Base-by-base conservation (phyloP, 1,284 basidiomycete genomes). In the Cutaneotrichosporon sp. region DNA sequence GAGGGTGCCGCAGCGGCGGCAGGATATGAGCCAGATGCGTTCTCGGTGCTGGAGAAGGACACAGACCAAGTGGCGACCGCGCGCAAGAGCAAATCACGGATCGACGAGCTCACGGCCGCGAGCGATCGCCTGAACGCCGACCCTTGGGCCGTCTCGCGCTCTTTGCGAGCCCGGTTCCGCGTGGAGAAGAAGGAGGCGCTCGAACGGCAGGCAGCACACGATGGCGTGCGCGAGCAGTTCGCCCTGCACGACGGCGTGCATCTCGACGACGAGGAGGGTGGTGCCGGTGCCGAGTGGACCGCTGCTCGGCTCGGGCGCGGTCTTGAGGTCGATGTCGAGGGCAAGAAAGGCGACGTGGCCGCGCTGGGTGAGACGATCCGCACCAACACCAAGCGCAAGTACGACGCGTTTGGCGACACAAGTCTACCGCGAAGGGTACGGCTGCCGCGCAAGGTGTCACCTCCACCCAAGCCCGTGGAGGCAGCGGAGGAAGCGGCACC, bases 31-130 rank as follows among this genome's bases (percentile, higher is more conserved):
- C 38, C 46, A 0, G 95, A 97, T 76, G 89, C 95, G 0, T 87
- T 99, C 38, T 89, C 87, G 1, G 87, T 88, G 10, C 82, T 98
- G 1, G 95, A 98, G 73, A 95, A 95, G 81, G 87, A 88, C 1
- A 88, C 89, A 1, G 86, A 85, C 22, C 89, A 92, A 3, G 86
- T 90, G 70, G 84, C 84, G n/a, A 83, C 86, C 65, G 83, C 88
- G 43, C 86, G 85, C 52, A 85, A 86, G 60, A 87, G 91, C 6
- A 86, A 87, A 65, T 83, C 87, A 7, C 88, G 93, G 1, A 79
- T 98, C 10, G 87, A 90, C 68, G 86, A 89, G 9, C 82, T 99
- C 14, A 87, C 91, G 70, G 81, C 84, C 14, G 81, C 86, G 1
- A 89, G 90, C 3, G 87, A 89, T 58, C 85, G 86, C 22, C 87